Evolutionary conservation across 257 asterid genomes (phyloP).

Genomic region (Scutellaria barbata): DNA sequence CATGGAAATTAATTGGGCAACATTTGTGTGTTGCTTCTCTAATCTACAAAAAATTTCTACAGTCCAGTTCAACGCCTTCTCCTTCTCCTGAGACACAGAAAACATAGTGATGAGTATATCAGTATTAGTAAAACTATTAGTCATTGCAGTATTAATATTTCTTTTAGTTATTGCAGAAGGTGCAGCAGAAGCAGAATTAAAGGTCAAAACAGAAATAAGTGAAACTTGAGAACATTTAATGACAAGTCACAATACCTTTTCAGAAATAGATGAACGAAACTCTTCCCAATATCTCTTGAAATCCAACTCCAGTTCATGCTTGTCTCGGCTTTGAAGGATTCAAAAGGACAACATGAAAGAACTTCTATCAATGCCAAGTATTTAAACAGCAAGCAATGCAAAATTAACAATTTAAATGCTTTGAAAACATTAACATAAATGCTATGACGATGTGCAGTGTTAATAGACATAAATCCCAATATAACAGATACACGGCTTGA

Average conservation of each 20-base stretch:
- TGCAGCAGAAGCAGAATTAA: slow-evolving; percentile 16
- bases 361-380: slow-evolving; percentile 19
- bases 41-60: slow-evolving; percentile 95
- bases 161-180: neutral
- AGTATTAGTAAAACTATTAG: slow-evolving; percentile 4
- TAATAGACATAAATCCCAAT: slow-evolving; percentile 27
- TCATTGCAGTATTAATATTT: neutral
- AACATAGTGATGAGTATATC: slow-evolving; percentile 29
- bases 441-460: slow-evolving; percentile 24
- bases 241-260: slow-evolving; percentile 48
- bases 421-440: slow-evolving; percentile 13
- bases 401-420: slow-evolving; percentile 12
- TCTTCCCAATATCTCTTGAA: slow-evolving; percentile 98
- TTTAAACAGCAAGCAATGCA: slow-evolving; percentile 32
- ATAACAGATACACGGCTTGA: slow-evolving; percentile 16
- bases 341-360: slow-evolving; percentile 21
- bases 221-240: slow-evolving; percentile 20
- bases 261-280: slow-evolving; percentile 83
- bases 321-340: slow-evolving; percentile 50
- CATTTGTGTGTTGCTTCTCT: slow-evolving; percentile 88
- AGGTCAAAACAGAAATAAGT: slow-evolving; percentile 1
- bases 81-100: slow-evolving; percentile 84
- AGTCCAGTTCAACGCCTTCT: slow-evolving; percentile 90
- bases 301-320: slow-evolving; percentile 91
- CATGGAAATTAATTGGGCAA: slow-evolving; percentile 85